Evolutionary conservation across 2,329 filamentous ascomycete genomes (phyloP), one percentile per base, ranked within the genome.

Genomic region (Aspergillus alliaceus): DNA sequence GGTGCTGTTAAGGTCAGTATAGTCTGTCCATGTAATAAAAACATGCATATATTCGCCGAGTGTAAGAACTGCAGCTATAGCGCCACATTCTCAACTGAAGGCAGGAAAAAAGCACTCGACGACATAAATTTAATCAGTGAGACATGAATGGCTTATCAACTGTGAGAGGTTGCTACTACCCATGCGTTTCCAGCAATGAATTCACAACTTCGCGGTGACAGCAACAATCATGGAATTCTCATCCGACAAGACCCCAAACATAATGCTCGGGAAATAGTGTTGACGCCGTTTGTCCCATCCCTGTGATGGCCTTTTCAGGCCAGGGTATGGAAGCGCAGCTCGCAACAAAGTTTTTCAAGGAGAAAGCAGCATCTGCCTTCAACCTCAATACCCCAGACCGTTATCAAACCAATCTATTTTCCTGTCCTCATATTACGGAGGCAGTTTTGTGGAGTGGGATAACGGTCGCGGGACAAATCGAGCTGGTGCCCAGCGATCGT

Each of bases 51-150:
- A 69, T 71, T 79, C 89, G 90, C 90, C 89, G 86, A 87, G 87
- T 87, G 84, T 86, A 75, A 92, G 91, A 96, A 96, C 81, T 96
- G 91, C 89, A 88, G 90, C 89, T 87, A 84, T 82, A 88, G 82
- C 80, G 90, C 90, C 86, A 88, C 90, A 93, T 95, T 95, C 90
- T 93, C 88, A 80, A 86, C 86, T 85, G 90, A 75, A 74, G 72
- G 71, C 66, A 88, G 66, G 64, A 70, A 64, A 68, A 71, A 85
- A 85, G 86, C 82, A 93, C 90, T 93, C 90, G 89, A 90, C 80
- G 79, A 78, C 79, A 87, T 90, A 64, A 62, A 81, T 92, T 93
- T 93, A 67, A 89, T 91, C 87, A 80, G 87, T 91, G 90, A 91
- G 85, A 78, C 64, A 64, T 65, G 66, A 57, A 25, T 6, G 18